Percentiles rank a stretch among this genome's conserved stretches.
These are phyloP conservation scores for Rhodotorula sp. DNA, from an alignment of 1,284 basidiomycete genomes.

Conservation along the genomic window DNA sequence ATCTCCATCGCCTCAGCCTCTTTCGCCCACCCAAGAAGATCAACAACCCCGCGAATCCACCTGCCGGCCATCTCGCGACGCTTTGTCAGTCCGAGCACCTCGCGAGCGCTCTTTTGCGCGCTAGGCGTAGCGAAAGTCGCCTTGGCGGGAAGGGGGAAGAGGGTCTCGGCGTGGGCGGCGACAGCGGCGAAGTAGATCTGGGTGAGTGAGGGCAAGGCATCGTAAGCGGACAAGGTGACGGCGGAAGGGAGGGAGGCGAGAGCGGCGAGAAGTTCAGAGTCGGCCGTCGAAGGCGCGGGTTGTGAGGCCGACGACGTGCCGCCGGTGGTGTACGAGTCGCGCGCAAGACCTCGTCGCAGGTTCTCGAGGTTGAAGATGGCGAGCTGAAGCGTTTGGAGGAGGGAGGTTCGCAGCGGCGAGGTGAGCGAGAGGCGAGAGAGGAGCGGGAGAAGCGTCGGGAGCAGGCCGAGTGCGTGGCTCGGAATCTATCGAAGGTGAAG, in stretches of 20 bases:
- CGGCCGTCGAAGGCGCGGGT: constrained; percentile 8
- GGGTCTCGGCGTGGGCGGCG: constrained; percentile 12
- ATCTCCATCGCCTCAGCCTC: not conserved
- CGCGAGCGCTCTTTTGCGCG: constrained; percentile 35
- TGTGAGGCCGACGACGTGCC: not conserved
- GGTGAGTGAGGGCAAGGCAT: constrained; percentile 19
- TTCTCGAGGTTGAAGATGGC: constrained; percentile 40
- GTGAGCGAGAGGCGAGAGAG: constrained; percentile 2
- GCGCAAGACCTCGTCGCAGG: constrained; percentile 34
- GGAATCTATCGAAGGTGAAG: constrained; percentile 22
- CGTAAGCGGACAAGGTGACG: not conserved
- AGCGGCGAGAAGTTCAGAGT: constrained; percentile 26
- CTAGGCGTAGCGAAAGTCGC: constrained; percentile 36
- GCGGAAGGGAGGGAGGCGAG: not conserved
- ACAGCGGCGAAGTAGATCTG: constrained; percentile 27
- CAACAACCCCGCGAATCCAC: constrained; percentile 18
- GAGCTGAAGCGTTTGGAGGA: constrained; percentile 31
- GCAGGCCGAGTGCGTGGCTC: constrained; percentile 25
- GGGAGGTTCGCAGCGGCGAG: constrained; percentile 1
- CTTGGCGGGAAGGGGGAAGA: constrained; percentile 38
- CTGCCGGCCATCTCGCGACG: constrained; percentile 31
- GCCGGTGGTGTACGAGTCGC: constrained; percentile 33
- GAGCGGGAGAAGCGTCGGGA: constrained; percentile 31
- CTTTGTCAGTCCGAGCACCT: constrained; percentile 33
- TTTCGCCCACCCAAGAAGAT: constrained; percentile 10